Evolutionary conservation across 768 basidiomycete species (phyloP).

Genomic region (Boletellus ananas): DNA sequence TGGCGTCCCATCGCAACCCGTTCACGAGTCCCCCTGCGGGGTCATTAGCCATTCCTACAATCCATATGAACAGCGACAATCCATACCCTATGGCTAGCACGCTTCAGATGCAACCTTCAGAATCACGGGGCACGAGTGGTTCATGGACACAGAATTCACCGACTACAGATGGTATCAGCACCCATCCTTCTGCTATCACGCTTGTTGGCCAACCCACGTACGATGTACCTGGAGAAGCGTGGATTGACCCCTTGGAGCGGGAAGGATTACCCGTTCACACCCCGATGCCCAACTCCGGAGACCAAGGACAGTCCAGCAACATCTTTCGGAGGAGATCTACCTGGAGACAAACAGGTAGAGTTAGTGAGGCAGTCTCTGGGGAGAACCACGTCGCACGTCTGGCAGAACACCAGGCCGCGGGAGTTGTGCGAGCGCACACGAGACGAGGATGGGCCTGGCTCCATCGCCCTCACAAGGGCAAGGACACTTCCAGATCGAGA

Average conservation of each 20-base stretch:
- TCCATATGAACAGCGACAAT: conserved; percentile 11
- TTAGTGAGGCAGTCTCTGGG: background rate
- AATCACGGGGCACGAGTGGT: conserved; percentile 3
- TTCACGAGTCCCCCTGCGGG: background rate
- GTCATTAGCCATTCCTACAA: background rate
- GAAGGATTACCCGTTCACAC: conserved; percentile 53
- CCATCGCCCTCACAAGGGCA: conserved; percentile 6
- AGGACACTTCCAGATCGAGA: background rate
- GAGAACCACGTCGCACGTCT: conserved; percentile 27
- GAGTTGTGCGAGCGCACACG: conserved; percentile 45
- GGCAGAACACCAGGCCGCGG: conserved; percentile 35
- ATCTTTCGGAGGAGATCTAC: conserved; percentile 17
- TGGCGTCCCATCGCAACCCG: conserved; percentile 1
- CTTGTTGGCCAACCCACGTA: conserved; percentile 28
- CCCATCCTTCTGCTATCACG: conserved; percentile 9
- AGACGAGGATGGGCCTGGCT: conserved; percentile 26
- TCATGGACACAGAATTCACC: conserved; percentile 12
- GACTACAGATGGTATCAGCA: background rate
- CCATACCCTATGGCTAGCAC: conserved; percentile 11
- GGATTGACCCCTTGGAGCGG: conserved; percentile 60
- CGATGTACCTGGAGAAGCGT: conserved; percentile 48
- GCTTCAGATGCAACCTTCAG: conserved; percentile 4
- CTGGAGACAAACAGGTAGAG: conserved; percentile 11
- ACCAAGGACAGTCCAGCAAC: background rate
- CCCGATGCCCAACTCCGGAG: conserved; percentile 19